These are phyloP conservation scores for Harringtonia aguacate DNA, from an alignment of 2,329 filamentous ascomycete species.

Conservation along the genomic window DNA sequence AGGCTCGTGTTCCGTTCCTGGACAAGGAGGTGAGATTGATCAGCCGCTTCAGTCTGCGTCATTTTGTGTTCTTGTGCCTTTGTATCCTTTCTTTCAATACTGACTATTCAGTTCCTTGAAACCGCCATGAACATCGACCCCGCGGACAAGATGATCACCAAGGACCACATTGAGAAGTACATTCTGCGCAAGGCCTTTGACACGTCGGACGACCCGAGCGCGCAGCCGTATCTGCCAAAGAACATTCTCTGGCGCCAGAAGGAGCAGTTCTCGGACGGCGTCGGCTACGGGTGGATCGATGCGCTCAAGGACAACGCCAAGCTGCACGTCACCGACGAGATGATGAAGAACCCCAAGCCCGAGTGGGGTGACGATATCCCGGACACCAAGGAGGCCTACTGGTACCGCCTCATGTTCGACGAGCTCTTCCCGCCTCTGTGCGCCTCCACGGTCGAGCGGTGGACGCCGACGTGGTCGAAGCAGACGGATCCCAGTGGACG, in stretches of 20 bases:
- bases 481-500: slow-evolving; percentile 92
- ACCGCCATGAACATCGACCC: slow-evolving; percentile 90
- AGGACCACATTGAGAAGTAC: slow-evolving; percentile 89
- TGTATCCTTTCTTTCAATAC: not conserved
- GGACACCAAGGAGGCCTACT: slow-evolving; percentile 96
- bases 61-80: not conserved
- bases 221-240: slow-evolving; percentile 82
- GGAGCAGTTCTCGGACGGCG: slow-evolving; percentile 98
- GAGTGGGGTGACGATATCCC: slow-evolving; percentile 92
- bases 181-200: slow-evolving; percentile 97
- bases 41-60: slow-evolving; percentile 28
- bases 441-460: slow-evolving; percentile 87
- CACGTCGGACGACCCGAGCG: slow-evolving; percentile 72
- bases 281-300: slow-evolving; percentile 99
- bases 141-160: slow-evolving; percentile 88
- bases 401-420: slow-evolving; percentile 98
- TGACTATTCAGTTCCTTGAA: slow-evolving; percentile 72
- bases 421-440: slow-evolving; percentile 93
- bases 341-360: slow-evolving; percentile 96
- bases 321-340: slow-evolving; percentile 82
- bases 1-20: slow-evolving; percentile 94
- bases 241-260: slow-evolving; percentile 97
- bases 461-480: slow-evolving; percentile 96
- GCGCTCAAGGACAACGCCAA: slow-evolving; percentile 92
- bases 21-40: no score